phyloP scores from a whole-genome alignment of 768 basidiomycete species.

The Lyophyllum atratum region DNA sequence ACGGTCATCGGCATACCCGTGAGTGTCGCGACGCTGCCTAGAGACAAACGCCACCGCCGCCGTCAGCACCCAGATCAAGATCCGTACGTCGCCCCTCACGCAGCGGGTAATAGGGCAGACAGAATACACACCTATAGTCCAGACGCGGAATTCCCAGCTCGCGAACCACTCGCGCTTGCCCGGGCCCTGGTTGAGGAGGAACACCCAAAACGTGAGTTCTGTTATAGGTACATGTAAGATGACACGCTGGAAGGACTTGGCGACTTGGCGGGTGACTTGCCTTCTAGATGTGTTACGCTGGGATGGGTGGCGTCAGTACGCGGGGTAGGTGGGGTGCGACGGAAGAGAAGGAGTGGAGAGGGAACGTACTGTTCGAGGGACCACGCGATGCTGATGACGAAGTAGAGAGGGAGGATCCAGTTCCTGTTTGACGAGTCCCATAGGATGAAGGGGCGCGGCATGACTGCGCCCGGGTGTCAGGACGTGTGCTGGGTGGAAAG shows the following conservation, averaged over 20 bases:
- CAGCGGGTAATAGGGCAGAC: background rate
- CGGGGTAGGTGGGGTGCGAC: background rate
- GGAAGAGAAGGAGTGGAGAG: background rate
- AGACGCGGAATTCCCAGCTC: constrained; percentile 75
- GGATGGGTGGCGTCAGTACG: background rate
- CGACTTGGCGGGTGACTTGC: constrained; percentile 30
- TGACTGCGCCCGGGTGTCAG: too few species aligned
- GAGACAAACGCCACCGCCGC: background rate
- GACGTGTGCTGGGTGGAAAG: background rate
- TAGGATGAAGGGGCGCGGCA: constrained; percentile 54
- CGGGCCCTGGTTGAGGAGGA: constrained; percentile 77
- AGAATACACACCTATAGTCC: constrained; percentile 60
- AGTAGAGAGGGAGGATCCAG: constrained; percentile 70
- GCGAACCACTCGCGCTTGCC: constrained; percentile 74
- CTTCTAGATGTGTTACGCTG: constrained; percentile 83
- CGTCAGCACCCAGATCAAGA: background rate
- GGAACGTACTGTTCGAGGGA: constrained; percentile 69
- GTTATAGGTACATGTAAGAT: constrained; percentile 1
- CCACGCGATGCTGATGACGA: constrained; percentile 75
- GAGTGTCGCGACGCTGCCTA: constrained; percentile 65
- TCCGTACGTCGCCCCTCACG: too few species aligned
- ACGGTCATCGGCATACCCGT: constrained; percentile 75
- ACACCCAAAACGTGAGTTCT: constrained; percentile 85
- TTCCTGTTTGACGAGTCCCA: constrained; percentile 48
- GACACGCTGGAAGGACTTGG: background rate